Evolutionary conservation across 2,329 filamentous ascomycete genomes (phyloP).

Genomic region (Penicillium sp.): DNA sequence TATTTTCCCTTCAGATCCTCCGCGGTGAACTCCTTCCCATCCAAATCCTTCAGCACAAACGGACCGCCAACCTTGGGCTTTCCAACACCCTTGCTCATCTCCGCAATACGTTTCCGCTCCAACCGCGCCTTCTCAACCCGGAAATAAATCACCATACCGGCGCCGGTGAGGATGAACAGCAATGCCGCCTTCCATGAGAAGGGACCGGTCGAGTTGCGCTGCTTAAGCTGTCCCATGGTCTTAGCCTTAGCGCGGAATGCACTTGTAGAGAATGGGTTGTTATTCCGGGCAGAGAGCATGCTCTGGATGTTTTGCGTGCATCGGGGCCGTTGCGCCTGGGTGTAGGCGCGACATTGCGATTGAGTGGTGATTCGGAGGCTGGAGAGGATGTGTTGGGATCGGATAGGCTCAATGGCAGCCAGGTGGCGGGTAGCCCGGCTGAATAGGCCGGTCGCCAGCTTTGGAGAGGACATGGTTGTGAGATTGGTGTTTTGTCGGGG

Average conservation of each 20-base stretch:
- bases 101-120: conserved; percentile 83
- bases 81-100: conserved; percentile 90
- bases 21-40: conserved; percentile 75
- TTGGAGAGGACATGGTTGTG: conserved; percentile 21
- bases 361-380: conserved; percentile 19
- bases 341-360: conserved; percentile 24
- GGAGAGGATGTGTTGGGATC: conserved; percentile 16
- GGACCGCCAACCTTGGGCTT: conserved; percentile 88
- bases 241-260: conserved; percentile 25
- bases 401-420: conserved; percentile 11
- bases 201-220: conserved; percentile 54
- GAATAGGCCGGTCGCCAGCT: conserved; percentile 20
- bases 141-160: conserved; percentile 83
- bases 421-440: conserved; percentile 16
- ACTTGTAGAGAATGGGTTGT: conserved; percentile 31
- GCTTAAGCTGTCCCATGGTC: conserved; percentile 43
- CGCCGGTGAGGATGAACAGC: conserved; percentile 79
- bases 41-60: conserved; percentile 79
- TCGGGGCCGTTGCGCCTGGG: conserved; percentile 22
- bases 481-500: conserved; percentile 6
- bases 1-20: conserved; percentile 86
- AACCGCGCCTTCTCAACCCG: conserved; percentile 89
- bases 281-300: conserved; percentile 10
- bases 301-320: conserved; percentile 10
- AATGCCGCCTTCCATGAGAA: conserved; percentile 91